These are phyloP conservation scores for Aspergillus sp. DNA, from an alignment of 2,329 filamentous ascomycete species.

Conservation along the genomic window DNA sequence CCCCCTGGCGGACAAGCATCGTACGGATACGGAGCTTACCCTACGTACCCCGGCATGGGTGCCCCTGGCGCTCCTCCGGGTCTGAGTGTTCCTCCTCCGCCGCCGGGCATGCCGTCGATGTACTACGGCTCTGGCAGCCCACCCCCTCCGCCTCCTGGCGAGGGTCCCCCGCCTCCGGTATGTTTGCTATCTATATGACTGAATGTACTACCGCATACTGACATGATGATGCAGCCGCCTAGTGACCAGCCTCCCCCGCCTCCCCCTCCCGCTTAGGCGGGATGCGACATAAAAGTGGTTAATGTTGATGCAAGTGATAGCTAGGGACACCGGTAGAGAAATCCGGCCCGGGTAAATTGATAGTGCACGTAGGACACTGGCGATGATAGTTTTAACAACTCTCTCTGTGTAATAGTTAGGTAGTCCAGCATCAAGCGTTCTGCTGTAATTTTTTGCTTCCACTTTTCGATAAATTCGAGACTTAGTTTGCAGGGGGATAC, in stretches of 20 bases:
- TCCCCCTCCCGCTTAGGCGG: slow-evolving; percentile 50
- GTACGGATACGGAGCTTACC: slow-evolving; percentile 60
- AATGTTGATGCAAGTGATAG: background rate
- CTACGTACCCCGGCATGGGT: slow-evolving; percentile 50
- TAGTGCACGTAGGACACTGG: background rate
- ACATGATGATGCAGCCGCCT: slow-evolving; percentile 37
- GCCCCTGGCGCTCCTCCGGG: slow-evolving; percentile 58
- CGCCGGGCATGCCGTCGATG: slow-evolving; percentile 48
- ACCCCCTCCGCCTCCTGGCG: slow-evolving; percentile 45
- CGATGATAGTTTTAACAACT: background rate
- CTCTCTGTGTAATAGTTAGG: background rate
- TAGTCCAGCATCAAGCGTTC: background rate
- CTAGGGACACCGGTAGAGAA: slow-evolving; percentile 2
- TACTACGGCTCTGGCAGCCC: slow-evolving; percentile 42
- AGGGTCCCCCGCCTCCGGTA: slow-evolving; percentile 47
- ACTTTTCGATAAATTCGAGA: background rate
- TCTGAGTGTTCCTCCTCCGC: slow-evolving; percentile 44
- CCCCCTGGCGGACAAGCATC: slow-evolving; percentile 47
- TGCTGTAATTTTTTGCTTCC: background rate
- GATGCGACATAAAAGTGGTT: background rate
- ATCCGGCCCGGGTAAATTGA: background rate
- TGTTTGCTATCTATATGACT: slow-evolving; percentile 14
- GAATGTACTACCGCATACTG: background rate
- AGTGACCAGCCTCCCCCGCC: slow-evolving; percentile 65
- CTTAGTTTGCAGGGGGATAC: background rate